Percentiles rank a stretch among this genome's conserved stretches.
phyloP scores from a whole-genome alignment of 768 basidiomycete genomes.

The Lactarius indigo region DNA sequence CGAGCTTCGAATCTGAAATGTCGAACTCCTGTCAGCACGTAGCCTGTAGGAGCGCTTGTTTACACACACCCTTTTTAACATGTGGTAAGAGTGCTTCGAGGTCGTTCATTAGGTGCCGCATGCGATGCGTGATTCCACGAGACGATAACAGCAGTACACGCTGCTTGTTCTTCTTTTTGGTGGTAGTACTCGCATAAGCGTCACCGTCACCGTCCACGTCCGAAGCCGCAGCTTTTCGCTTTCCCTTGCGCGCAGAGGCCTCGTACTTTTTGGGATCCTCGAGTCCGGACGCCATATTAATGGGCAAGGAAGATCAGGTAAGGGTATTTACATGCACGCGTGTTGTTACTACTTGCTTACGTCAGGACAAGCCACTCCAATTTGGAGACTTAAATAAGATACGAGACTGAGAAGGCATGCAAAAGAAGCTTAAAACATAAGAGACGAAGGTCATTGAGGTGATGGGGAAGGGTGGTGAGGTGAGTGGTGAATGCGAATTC shows the following conservation, averaged over 20 bases:
- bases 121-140: constrained; percentile 90
- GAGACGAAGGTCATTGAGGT: neutral
- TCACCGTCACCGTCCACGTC: constrained; percentile 52
- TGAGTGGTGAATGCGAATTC: neutral
- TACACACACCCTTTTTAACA: constrained; percentile 83
- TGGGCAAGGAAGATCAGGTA: too few relatives aligned
- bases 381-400: neutral
- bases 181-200: constrained; percentile 30
- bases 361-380: neutral
- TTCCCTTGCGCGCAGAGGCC: constrained; percentile 45
- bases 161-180: constrained; percentile 82
- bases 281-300: constrained; percentile 54
- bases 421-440: neutral
- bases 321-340: too few relatives aligned
- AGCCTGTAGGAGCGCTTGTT: neutral
- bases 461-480: neutral
- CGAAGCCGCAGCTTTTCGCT: constrained; percentile 62
- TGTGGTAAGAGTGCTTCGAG: constrained; percentile 88
- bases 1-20: constrained; percentile 85
- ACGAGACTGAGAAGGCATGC: neutral
- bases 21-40: neutral
- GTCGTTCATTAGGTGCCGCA: constrained; percentile 97
- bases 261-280: constrained; percentile 60
- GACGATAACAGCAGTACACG: constrained; percentile 90
- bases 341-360: constrained; percentile 28